These are phyloP conservation scores for Saccharomycopsis malanga DNA, from an alignment of 805 yeast species.

Conservation along the genomic window DNA sequence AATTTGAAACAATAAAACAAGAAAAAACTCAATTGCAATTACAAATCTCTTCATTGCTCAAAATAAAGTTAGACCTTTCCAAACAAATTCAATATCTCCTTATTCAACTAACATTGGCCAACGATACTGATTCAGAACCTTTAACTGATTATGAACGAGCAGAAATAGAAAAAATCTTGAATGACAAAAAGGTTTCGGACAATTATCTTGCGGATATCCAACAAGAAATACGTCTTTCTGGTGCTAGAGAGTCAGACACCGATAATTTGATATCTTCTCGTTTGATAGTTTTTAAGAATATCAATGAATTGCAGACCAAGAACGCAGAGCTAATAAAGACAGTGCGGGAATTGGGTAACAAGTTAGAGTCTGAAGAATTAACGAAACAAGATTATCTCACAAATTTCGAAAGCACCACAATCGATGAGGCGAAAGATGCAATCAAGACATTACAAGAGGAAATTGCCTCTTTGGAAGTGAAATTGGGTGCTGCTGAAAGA, in stretches of 20 bases:
- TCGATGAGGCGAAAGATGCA: constrained; percentile 63
- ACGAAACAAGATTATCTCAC: constrained; percentile 30
- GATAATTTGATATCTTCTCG: constrained; percentile 66
- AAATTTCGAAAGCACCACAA: constrained; percentile 40
- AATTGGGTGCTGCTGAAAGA: constrained; percentile 45
- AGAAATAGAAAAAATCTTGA: constrained; percentile 52
- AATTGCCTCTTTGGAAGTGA: constrained; percentile 42
- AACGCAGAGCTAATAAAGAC: constrained; percentile 66
- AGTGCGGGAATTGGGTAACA: constrained; percentile 63
- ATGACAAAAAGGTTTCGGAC: constrained; percentile 25
- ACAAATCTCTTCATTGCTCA: constrained; percentile 43
- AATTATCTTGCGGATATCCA: constrained; percentile 26
- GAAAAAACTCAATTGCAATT: constrained; percentile 37
- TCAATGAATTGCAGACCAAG: constrained; percentile 62
- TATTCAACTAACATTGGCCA: constrained; percentile 52
- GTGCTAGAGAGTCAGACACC: constrained; percentile 50
- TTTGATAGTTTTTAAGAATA: constrained; percentile 59
- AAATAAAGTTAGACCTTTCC: constrained; percentile 65
- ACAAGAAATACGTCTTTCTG: constrained; percentile 22
- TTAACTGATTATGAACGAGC: constrained; percentile 56
- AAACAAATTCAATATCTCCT: constrained; percentile 74
- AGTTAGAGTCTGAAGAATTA: constrained; percentile 58
- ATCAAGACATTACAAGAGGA: constrained; percentile 56
- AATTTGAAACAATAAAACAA: constrained; percentile 26
- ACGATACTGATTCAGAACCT: constrained; percentile 32